phyloP scores from a whole-genome alignment of 164 flowering plant species.

The Liquidambar formosana region DNA sequence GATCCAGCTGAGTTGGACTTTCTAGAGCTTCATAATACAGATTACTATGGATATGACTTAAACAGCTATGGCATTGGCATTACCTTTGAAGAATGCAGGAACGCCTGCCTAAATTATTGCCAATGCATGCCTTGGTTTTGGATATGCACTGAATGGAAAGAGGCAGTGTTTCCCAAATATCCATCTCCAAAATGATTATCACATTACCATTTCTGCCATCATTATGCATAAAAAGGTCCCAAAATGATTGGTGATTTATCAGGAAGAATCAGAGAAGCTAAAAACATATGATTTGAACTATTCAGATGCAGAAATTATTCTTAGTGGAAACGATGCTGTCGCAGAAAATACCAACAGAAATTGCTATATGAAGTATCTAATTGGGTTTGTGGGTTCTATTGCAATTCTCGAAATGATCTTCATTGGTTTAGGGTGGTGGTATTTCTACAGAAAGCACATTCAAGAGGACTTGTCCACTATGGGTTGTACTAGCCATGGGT shows the following conservation, averaged over 20 bases:
- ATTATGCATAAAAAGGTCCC: slow-evolving; percentile 1
- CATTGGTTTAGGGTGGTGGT: slow-evolving; percentile 4
- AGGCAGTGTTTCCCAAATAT: not conserved
- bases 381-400: not conserved
- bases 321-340: not conserved
- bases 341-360: not conserved
- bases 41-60: slow-evolving; percentile 4
- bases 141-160: slow-evolving; percentile 3
- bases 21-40: slow-evolving; percentile 1
- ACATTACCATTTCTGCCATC: not conserved
- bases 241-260: not conserved
- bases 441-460: not conserved
- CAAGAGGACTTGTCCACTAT: not conserved
- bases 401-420: not conserved
- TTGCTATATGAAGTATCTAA: not conserved
- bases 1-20: not conserved
- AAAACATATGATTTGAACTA: not conserved
- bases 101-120: not conserved
- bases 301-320: not conserved
- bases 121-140: not conserved
- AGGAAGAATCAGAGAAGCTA: not conserved
- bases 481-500: slow-evolving; percentile 2
- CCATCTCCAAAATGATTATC: not conserved
- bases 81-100: not conserved
- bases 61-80: not conserved